Base-by-base conservation (phyloP, 345 rosid genomes). In the Melastoma malabathricum region DNA sequence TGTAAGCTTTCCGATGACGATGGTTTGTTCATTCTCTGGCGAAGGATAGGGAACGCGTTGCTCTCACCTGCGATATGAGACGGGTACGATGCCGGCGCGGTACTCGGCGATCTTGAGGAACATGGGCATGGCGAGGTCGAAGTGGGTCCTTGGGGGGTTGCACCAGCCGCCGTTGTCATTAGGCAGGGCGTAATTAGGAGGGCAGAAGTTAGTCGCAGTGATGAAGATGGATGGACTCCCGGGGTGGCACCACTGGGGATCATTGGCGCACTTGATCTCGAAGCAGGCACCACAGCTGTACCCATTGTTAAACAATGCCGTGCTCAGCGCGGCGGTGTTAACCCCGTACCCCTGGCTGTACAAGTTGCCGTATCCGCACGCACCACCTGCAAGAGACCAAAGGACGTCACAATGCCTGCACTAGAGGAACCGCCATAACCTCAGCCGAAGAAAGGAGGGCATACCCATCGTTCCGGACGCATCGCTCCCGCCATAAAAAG, bases 401-500 rank as follows among this genome's bases (percentile, higher is more conserved):
- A 16, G 13, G 13, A 14, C 6, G 8, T 13, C 31, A 18, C 8
- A 15, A 16, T 0, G 14, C 15, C 29, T 16, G 1, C 15, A 2
- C 41, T 5, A 34, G 12, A 9, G 12, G 0, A 34, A 22, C 2
- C 4, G 25, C 25, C 4, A n/a, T 22, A 22, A 22, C 25, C 25
- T 1, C 41, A 34, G 12, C 41, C 41, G 12, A 34, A 7, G 12
- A 5, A 29, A 10, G 12, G 12, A 7, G 41, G 38, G 9, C 10
- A 46, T 61, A 61, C 65, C 65, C 65, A 61, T 61, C 2, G 97
- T 89, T 27, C 97, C 97, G 3, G 96, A 79, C 53, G 96, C 95
- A 48, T 89, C 96, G 4, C 54, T 71, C 19, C 96, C 97, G 0
- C 97, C 97, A 9, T 89, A 86, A 72, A 83, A 89, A 43, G 97